phyloP scores from a whole-genome alignment of 306 rosid species.

The Acacia confusa region DNA sequence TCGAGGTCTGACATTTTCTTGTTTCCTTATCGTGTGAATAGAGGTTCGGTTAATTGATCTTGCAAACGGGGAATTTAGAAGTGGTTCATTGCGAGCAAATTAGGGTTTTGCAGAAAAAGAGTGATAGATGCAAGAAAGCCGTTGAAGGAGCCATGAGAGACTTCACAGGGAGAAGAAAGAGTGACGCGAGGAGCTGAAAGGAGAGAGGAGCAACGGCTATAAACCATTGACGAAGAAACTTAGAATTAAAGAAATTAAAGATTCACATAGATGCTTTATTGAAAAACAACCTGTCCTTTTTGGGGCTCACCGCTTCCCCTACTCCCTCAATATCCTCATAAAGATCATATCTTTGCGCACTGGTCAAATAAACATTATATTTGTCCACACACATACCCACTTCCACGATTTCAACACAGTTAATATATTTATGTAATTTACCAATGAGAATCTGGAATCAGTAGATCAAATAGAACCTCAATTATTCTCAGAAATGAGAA shows the following conservation, averaged over 20 bases:
- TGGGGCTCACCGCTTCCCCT: background rate
- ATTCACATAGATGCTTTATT: background rate
- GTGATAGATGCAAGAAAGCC: background rate
- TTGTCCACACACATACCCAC: background rate
- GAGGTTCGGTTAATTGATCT: background rate
- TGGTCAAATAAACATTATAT: background rate
- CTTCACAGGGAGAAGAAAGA: background rate
- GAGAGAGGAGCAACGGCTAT: conserved; percentile 14
- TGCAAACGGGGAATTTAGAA: background rate
- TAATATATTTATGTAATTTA: background rate
- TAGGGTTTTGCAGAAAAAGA: conserved; percentile 5
- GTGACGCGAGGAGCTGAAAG: conserved; percentile 11
- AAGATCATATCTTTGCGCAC: background rate
- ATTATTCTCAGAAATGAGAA: background rate
- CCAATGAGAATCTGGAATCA: background rate
- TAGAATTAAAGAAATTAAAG: background rate
- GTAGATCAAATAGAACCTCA: background rate
- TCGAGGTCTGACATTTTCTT: conserved; percentile 39
- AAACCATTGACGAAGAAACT: background rate
- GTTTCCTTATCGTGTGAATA: background rate
- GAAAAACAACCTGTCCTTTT: background rate
- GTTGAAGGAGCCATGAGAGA: background rate
- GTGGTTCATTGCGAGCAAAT: background rate
- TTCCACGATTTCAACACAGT: background rate
- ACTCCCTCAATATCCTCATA: background rate